Base-by-base conservation (phyloP, 1,284 basidiomycete genomes). In the Trichosporon sp. region DNA sequence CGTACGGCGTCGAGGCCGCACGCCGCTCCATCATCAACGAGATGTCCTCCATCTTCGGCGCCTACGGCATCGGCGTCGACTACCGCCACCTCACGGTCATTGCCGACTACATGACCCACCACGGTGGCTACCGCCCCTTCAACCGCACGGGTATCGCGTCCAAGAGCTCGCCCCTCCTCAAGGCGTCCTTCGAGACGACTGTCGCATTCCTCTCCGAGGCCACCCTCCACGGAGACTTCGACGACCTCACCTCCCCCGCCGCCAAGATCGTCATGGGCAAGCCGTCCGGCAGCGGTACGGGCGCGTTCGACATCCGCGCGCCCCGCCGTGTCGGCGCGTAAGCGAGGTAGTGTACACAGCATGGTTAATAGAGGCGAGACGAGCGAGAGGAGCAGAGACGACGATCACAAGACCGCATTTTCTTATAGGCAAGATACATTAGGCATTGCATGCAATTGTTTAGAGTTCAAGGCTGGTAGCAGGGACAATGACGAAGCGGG, bases 71-170 rank as follows among this genome's bases (percentile, higher is more conserved):
- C 79, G 92, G 92, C 71, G 97, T 99, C 67, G 91, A 98, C 83
- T 89, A 89, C 76, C 89, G 97, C 68, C 97, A 99, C 86, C 86
- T 99, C 67, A 95, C 95, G 78, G 87, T 99, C 71, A 98, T 99
- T 80, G 97, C 97, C 35, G 97, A 99, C 83, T 99, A 99, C 83
- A 98, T 98, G 95, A 99, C 97, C 0, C 97, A 95, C 79, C 93
- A 95, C 65, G 97, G 97, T 60, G 94, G 92, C 27, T 99, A 96
- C 86, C 93, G 92, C 82, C 95, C 97, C 1, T 99, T 99, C 86
- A 99, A 98, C 83, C 90, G 97, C 65, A 93, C 91, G 70, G 97
- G 97, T 73, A 91, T 99, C 70, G 90, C 92, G 23, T 90, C 91
- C 68, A 93, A 93, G 81, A 89, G 93, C 8, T 97, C 95, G 29